Base-by-base conservation (phyloP, 495 filamentous ascomycete species). In the Penicillium silybi region DNA sequence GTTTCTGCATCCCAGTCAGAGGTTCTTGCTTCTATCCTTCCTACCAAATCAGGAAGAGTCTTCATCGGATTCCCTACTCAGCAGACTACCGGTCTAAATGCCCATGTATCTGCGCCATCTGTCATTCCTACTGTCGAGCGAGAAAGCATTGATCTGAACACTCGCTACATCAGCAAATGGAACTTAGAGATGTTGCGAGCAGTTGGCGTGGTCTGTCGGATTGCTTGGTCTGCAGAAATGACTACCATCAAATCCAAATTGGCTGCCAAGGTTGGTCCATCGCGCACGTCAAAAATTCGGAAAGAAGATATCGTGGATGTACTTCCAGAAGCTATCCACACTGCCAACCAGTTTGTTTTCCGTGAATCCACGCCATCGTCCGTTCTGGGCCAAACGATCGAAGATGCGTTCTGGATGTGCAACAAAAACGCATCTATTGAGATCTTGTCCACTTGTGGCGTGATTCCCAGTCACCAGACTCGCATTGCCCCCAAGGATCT, bases 111-210 rank as follows among this genome's bases (percentile, higher is more conserved):
- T n/a, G 95, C 95, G 1, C 92, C 92, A 6, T 96, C 92, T 15
- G 85, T 97, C 35, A 97, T 99, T 54, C 95, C 95, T 3, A 99
- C 95, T 0, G 95, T 97, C n/a, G 95, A 99, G 72, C 83, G 95
- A 48, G 95, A 99, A 67, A 90, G 86, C 44, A 95, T 97, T 40
- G 95, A 99, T 63, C 77, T 99, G 46, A 97, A 97, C 69, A 93
- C 95, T 39, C 85, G 90, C 42, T 91, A 87, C 73, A 90, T 99
- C 18, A 85, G 88, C 38, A 88, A 84, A 26, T 99, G 95, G 95
- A 99, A 99, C 64, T 71, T 85, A n/a, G 95, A 97, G 63, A 88
- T 99, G 83, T 73, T 99, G 17, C 82, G 92, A 38, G 85, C 89
- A 15, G 89, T 92, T 20, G 95, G 95, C 50, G 89, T 97, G 54